Evolutionary conservation across 2,329 filamentous ascomycete species (phyloP).

Genomic region (Penicillium sp.): DNA sequence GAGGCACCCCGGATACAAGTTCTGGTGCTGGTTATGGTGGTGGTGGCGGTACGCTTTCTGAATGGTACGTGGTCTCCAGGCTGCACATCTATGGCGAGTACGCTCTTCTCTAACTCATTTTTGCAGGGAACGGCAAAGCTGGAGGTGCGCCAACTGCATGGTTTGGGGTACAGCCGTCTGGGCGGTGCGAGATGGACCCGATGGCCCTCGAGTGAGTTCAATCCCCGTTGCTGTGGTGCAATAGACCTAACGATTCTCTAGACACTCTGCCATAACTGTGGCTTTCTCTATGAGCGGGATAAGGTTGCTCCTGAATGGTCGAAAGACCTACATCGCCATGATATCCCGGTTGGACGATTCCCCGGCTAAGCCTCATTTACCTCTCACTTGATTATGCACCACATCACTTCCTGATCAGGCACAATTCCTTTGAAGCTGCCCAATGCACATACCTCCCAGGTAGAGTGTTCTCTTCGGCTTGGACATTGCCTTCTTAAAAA

Average conservation of each 20-base stretch:
- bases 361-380: background rate
- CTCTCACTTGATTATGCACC: constrained; percentile 4
- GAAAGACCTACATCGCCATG: constrained; percentile 58
- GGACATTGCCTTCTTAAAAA: too few relatives aligned
- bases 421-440: constrained; percentile 1
- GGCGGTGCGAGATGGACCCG: constrained; percentile 88
- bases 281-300: constrained; percentile 80
- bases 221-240: background rate
- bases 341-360: constrained; percentile 36
- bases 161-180: constrained; percentile 88
- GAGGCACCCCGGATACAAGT: constrained; percentile 69
- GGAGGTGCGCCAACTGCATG: constrained; percentile 82
- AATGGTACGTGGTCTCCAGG: constrained; percentile 42
- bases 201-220: constrained; percentile 67
- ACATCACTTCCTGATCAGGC: background rate
- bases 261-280: constrained; percentile 91
- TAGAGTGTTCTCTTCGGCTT: too few relatives aligned
- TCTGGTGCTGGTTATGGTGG: constrained; percentile 64
- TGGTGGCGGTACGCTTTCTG: constrained; percentile 58
- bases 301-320: constrained; percentile 74
- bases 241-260: constrained; percentile 34
- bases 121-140: constrained; percentile 64
- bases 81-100: background rate
- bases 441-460: too few relatives aligned
- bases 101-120: background rate